Base-by-base conservation (phyloP, 169 alveolate genomes). In the Eimeria necatrix region DNA sequence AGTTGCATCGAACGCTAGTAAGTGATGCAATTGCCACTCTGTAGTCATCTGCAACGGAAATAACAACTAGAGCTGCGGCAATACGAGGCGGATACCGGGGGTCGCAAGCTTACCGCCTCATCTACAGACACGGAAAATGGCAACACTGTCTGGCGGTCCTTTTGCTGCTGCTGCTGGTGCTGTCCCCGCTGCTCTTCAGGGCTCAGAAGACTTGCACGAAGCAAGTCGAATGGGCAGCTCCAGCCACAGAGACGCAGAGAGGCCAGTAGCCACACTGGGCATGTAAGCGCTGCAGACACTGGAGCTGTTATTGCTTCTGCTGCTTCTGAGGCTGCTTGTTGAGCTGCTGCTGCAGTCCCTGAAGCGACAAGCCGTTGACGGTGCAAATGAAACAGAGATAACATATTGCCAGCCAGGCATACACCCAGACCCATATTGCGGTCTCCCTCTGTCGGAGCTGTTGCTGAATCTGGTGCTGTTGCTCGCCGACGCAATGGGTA, bases 131-230 rank as follows among this genome's bases (percentile, higher is more conserved):
- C 78, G 12, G 78, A 7, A 8, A 10, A 18, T 16, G 78, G 32
- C 41, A 24, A 24, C n/a, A 68, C n/a, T 10, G 9, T 16, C 41
- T 32, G 41, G 41, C 2, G 41, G 41, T 32, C 41, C 41, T 32
- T 32, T 32, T 32, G 41, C 78, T 68, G 78, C 78, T 68, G 78
- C 32, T 14, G 78, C 46, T 18, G 78, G 46, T 68, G 78, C 78
- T 68, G 78, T 68, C 46, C 78, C 48, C 78, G 78, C 78, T 68
- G 78, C 32, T 68, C 78, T 24, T 68, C 78, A 7, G 78, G 46
- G 78, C 78, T 68, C n/a, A 68, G 32, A 1, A 68, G 78, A 68
- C 78, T 68, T 0, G 78, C 9, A 8, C 78, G 78, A 14, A 68
- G 78, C 46, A 68, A 8, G n/a, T 68, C 78, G 5, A 68, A 68